These are phyloP conservation scores for Trifolium subterraneum DNA, from an alignment of 306 rosid genomes.

Conservation along the genomic window DNA sequence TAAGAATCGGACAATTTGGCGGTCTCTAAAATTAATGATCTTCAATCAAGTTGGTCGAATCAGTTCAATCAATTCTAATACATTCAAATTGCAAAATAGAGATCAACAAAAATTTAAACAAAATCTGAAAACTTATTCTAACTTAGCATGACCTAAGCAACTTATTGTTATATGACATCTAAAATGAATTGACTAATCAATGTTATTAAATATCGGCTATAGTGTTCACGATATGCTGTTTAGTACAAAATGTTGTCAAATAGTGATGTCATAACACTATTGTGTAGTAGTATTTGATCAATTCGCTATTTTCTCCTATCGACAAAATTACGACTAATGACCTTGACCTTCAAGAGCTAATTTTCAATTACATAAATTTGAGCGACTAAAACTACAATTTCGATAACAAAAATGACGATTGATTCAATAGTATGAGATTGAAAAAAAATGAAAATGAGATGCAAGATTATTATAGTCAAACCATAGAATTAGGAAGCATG, in stretches of 20 bases:
- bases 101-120: background rate
- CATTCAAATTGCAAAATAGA: background rate
- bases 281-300: too few species aligned
- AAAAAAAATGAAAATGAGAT: background rate
- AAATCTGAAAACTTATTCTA: background rate
- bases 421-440: background rate
- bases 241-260: too few species aligned
- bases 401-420: background rate
- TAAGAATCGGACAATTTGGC: background rate
- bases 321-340: too few species aligned
- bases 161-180: background rate
- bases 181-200: too few species aligned
- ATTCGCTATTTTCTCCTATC: too few species aligned
- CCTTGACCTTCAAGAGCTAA: background rate
- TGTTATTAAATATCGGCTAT: too few species aligned
- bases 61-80: background rate
- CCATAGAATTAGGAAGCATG: conserved; percentile 79
- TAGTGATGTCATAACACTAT: too few species aligned
- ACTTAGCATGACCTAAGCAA: background rate
- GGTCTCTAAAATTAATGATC: background rate
- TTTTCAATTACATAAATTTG: background rate
- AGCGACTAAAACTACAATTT: background rate
- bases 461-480: background rate
- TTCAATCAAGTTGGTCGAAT: background rate
- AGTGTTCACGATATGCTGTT: too few species aligned